These are phyloP conservation scores for Penicillium cosmopolitanum DNA, from an alignment of 495 filamentous ascomycete genomes.

Conservation along the genomic window DNA sequence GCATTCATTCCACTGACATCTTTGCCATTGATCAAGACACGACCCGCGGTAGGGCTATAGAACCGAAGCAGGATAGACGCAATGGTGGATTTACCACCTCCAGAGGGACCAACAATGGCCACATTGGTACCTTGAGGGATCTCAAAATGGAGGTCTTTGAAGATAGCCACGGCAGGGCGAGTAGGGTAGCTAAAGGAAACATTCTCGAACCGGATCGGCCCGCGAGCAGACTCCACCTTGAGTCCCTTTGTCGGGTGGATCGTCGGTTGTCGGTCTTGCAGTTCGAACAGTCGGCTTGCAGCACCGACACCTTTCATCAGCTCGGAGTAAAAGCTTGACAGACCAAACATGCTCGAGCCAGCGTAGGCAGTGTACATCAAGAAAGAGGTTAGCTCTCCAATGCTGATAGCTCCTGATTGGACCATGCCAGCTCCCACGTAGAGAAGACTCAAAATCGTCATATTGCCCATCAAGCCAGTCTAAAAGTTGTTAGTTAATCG, in stretches of 20 bases:
- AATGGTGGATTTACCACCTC: conserved; percentile 94
- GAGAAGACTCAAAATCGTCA: conserved; percentile 91
- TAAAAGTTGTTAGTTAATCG: conserved; percentile 35
- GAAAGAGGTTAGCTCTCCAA: conserved; percentile 95
- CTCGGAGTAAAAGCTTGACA: conserved; percentile 96
- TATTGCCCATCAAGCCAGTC: conserved; percentile 88
- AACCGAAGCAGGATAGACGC: conserved; percentile 86
- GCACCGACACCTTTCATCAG: conserved; percentile 98
- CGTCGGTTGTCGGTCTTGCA: conserved; percentile 88
- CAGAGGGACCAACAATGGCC: conserved; percentile 93
- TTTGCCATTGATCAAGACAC: conserved; percentile 79
- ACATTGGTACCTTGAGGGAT: conserved; percentile 93
- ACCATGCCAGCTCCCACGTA: conserved; percentile 92
- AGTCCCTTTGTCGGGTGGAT: conserved; percentile 82
- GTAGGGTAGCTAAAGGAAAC: conserved; percentile 90
- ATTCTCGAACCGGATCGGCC: conserved; percentile 83
- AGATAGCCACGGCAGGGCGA: conserved; percentile 86
- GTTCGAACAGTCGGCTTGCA: conserved; percentile 90
- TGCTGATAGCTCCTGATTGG: conserved; percentile 77
- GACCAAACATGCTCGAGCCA: conserved; percentile 85
- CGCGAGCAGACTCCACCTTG: conserved; percentile 78
- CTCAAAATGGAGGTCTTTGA: conserved; percentile 83
- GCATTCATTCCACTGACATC: conserved; percentile 89
- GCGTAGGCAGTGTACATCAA: conserved; percentile 98
- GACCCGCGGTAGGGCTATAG: conserved; percentile 79